phyloP scores from a whole-genome alignment of 345 rosid genomes.

The Syzygium aqueum region DNA sequence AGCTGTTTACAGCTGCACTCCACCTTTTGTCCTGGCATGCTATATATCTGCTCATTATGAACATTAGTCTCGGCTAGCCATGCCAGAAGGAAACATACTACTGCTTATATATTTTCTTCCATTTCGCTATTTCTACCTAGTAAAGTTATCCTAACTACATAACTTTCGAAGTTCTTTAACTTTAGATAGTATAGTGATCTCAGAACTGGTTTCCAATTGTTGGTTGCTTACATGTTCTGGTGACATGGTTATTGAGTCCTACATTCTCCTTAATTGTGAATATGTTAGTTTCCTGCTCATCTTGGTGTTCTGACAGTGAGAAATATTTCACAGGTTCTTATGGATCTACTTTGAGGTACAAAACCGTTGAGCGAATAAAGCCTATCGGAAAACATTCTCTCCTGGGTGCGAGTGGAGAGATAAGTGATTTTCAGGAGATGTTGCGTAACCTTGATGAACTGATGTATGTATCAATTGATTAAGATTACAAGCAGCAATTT shows the following conservation, averaged over 20 bases:
- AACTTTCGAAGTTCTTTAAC: background rate
- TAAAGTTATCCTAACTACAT: background rate
- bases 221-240: background rate
- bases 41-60: background rate
- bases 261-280: background rate
- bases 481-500: background rate
- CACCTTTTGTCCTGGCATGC: background rate
- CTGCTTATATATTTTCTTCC: background rate
- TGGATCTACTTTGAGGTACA: conserved; percentile 90
- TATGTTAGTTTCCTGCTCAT: background rate
- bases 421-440: conserved; percentile 97
- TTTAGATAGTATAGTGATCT: background rate
- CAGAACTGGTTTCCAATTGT: background rate
- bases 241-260: background rate
- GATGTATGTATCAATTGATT: conserved; percentile 28
- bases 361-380: conserved; percentile 77
- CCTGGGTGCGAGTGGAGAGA: conserved; percentile 94
- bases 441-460: conserved; percentile 83
- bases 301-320: background rate
- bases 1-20: background rate
- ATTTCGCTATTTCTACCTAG: background rate
- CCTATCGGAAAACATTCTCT: conserved; percentile 93
- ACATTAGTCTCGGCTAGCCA: background rate
- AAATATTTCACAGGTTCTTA: conserved; percentile 57
- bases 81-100: background rate